Base-by-base conservation (phyloP, 257 asterid genomes). In the Salvia splendens region DNA sequence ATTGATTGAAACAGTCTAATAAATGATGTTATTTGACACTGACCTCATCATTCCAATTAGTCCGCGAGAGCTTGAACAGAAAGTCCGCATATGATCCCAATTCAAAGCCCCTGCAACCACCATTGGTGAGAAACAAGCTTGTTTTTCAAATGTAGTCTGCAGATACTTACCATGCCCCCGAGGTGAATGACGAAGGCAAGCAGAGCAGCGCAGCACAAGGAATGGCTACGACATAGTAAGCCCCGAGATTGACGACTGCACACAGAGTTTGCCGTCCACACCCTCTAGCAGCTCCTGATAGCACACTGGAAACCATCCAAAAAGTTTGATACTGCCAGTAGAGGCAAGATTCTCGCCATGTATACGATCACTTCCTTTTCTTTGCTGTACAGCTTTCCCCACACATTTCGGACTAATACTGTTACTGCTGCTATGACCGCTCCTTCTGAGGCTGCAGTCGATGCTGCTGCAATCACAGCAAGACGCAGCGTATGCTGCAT, bases 271-370 rank as follows among this genome's bases (percentile, higher is more conserved):
- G 96, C 92, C 91, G 84, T 73, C 92, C 92, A 67, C 96, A 85
- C 73, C 96, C 96, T 79, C 96, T 83, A 32, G 90, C 96, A 56
- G 90, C 91, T 47, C 95, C 89, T 82, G 91, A 87, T 15, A 89
- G 83, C 43, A 87, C 95, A 89, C 38, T 87, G 96, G 65, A 89
- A 89, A 50, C 95, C 93, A 59, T 89, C 95, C 46, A 87, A 65
- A 72, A 89, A 87, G 61, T 89, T 81, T n/a, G 95, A 87, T 58
- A 89, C 11, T n/a, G 92, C 96, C 67, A 89, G 79, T 24, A 89
- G 70, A 42, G 86, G 90, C 83, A 89, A 40, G 54, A 89, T 87
- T 49, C 72, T 78, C 48, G 90, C 87, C 38, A 88, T 89, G 53
- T 88, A 84, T 42, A 12, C 52, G 5, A 88, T 76, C 41, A 88